Base-by-base conservation (phyloP, 352 stramenopile species). In the Phytophthora palmivora region DNA sequence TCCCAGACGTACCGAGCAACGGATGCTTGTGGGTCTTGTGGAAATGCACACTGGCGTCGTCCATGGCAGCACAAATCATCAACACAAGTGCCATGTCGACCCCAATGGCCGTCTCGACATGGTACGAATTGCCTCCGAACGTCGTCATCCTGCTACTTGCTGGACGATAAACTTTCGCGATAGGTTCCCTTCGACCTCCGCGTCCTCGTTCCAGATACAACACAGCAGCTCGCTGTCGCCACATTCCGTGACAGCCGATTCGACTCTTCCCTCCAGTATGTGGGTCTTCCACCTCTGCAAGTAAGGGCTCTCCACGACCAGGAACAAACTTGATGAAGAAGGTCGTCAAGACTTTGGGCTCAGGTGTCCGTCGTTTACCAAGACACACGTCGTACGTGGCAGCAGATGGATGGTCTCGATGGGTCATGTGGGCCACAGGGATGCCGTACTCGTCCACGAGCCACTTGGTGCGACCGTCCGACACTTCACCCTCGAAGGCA, bases 401-500 rank as follows among this genome's bases (percentile, higher is more conserved):
- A 15, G 70, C 62, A 21, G 37, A 45, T 12, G 53, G 45, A 33
- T 69, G 19, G 2, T 58, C 43, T 43, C 22, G 30, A 16, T 56
- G 58, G 4, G 43, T 66, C 28, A 79, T 48, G 12, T 78, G 67
- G 16, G 62, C 73, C 36, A 77, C 58, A 6, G 70, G 50, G 53
- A 77, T 69, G 33, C 65, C 69, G 49, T 77, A 79, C 38, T 69
- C 63, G 58, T 82, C 73, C 44, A 82, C 30, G 8, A 82, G 59
- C 74, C 74, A 82, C 57, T 75, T 75, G 26, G 64, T 76, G 19
- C 24, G 43, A 10, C 55, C 63, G 38, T 73, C 58, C 32, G 49
- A 50, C 10, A 28, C 14, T 51, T 69, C 58, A 3, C 59, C 67
- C 5, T 73, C 67, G 22, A 76, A 63, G 0, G 53, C 24, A 0